Evolutionary conservation across 257 asterid species (phyloP), one percentile per base, ranked within the genome.

Genomic region (Petunia axillaris): DNA sequence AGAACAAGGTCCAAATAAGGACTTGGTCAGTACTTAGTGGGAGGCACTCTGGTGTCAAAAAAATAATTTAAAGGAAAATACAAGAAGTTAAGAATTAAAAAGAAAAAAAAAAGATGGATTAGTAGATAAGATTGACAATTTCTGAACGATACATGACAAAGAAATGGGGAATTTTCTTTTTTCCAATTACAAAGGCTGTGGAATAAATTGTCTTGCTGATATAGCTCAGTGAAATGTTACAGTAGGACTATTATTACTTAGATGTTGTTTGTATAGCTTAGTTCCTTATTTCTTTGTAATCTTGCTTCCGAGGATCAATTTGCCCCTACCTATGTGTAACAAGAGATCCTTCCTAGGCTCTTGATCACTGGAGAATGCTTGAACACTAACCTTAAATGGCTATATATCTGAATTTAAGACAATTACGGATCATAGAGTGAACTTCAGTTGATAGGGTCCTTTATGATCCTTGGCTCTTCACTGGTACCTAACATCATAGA

Each of bases 1-100:
- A 73, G 77, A 73, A 62, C 62, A 50, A 35, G 50, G 46, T 50
- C 78, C 62, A 73, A 50, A 73, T 11, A 6, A 35, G 11, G 62
- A 50, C 78, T 73, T 1, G 46, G 63, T 50, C 78, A 3, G 35
- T 38, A 73, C 62, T 50, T n/a, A 11, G 78, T 73, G 13, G 63
- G 36, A 50, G 46, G 46, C 36, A 13, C 6, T 8, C 43, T 73
- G 62, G 11, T 73, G 14, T 35, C 63, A 46, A 9, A 50, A 46
- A 9, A 50, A 7, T 50, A 50, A 50, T 8, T 50, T 3, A 35
- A 35, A 11, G 13, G 13, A 73, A 7, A 36, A n/a, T 1, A 65
- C 35, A 14, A 64, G 5, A 64, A 6, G 0, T 25, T 25, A 25
- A 36, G 10, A 36, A 2, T 36, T 38, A 5, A 5, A 4, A 8